A percentile compares a stretch with the other conserved stretches of the same genome.
These are phyloP conservation scores for Cryptococcus depauperatus DNA, from an alignment of 1,284 basidiomycete species.

Conservation along the genomic window DNA sequence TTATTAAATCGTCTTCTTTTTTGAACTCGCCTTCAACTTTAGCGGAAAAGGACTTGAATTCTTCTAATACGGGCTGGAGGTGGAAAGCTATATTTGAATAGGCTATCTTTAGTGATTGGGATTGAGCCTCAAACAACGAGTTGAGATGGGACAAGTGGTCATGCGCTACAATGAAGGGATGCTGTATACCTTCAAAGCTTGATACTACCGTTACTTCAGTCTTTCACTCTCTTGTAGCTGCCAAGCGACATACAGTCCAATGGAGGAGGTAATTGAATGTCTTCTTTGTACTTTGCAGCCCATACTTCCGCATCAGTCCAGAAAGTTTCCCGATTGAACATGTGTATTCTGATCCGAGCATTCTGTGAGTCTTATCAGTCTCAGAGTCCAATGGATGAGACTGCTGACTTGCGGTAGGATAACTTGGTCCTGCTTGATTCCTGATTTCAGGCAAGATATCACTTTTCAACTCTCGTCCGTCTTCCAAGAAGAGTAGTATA, in stretches of 20 bases:
- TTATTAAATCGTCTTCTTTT: slow-evolving; percentile 27
- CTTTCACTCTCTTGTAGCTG: not conserved
- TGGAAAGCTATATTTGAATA: slow-evolving; percentile 38
- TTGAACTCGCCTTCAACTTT: slow-evolving; percentile 29
- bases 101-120: slow-evolving; percentile 34
- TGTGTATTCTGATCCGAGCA: slow-evolving; percentile 20
- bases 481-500: slow-evolving; percentile 38
- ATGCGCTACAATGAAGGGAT: slow-evolving; percentile 35
- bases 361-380: not conserved
- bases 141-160: slow-evolving; percentile 38
- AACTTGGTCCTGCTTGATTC: slow-evolving; percentile 33
- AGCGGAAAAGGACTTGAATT: slow-evolving; percentile 28
- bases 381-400: too few species aligned
- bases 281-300: slow-evolving; percentile 32
- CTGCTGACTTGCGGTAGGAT: not conserved
- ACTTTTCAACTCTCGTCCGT: slow-evolving; percentile 34
- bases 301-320: slow-evolving; percentile 36
- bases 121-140: slow-evolving; percentile 36
- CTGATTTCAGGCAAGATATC: slow-evolving; percentile 33
- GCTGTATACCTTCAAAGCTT: slow-evolving; percentile 18
- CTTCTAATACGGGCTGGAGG: slow-evolving; percentile 30
- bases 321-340: slow-evolving; percentile 42
- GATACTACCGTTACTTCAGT: not conserved
- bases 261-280: slow-evolving; percentile 30
- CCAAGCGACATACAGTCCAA: slow-evolving; percentile 25